phyloP scores from a whole-genome alignment of 352 stramenopile species.

The Phytopythium vexans region DNA sequence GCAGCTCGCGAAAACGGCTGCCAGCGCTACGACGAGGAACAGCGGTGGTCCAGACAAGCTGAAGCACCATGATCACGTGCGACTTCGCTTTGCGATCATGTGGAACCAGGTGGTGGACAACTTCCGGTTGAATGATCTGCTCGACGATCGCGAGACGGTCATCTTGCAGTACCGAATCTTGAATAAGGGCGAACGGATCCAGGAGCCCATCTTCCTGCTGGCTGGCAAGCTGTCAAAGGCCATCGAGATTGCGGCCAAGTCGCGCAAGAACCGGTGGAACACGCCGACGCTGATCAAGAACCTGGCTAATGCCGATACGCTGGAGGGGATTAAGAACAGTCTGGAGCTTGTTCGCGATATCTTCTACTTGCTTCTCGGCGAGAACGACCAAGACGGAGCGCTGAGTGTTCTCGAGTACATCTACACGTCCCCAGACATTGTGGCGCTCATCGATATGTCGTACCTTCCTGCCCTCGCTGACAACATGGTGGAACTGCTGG shows the following conservation, averaged over 20 bases:
- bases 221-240: slow-evolving; percentile 70
- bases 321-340: slow-evolving; percentile 58
- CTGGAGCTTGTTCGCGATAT: slow-evolving; percentile 61
- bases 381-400: slow-evolving; percentile 40
- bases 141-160: slow-evolving; percentile 81
- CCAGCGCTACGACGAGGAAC: slow-evolving; percentile 30
- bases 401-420: slow-evolving; percentile 65
- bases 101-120: slow-evolving; percentile 88
- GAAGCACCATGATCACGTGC: slow-evolving; percentile 47
- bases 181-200: slow-evolving; percentile 58
- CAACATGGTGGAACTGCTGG: slow-evolving; percentile 71
- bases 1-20: slow-evolving; percentile 11
- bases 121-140: slow-evolving; percentile 79
- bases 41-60: slow-evolving; percentile 12
- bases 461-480: slow-evolving; percentile 57
- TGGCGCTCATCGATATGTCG: slow-evolving; percentile 54
- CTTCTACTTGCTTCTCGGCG: slow-evolving; percentile 65
- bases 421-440: slow-evolving; percentile 52
- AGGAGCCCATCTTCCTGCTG: slow-evolving; percentile 81
- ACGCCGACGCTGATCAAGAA: slow-evolving; percentile 51
- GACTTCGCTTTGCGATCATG: slow-evolving; percentile 78
- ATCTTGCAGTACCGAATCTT: slow-evolving; percentile 84
- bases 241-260: slow-evolving; percentile 52
- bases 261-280: slow-evolving; percentile 43
- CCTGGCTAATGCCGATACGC: slow-evolving; percentile 52